Percentiles rank a stretch among this genome's conserved stretches.
Conservation (phyloP, 768 basidiomycete species). For the Leccinum aurantiacum region DNA sequence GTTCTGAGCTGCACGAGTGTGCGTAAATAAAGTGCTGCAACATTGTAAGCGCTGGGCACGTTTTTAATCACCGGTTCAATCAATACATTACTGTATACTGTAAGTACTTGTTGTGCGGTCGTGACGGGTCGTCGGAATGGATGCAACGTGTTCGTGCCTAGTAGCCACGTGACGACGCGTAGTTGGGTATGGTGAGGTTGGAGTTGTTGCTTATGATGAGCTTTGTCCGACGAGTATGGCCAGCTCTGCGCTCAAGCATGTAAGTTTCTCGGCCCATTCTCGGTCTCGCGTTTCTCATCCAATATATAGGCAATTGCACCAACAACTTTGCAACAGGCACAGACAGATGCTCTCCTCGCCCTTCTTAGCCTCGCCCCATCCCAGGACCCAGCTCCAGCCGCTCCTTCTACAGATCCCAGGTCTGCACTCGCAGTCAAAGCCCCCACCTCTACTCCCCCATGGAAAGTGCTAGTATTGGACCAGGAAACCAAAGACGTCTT, state of each 20-base stretch:
- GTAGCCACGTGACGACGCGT: slow-evolving; percentile 19
- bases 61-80: slow-evolving; percentile 1
- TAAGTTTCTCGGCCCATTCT: slow-evolving; percentile 21
- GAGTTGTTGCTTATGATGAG: neutral
- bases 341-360: slow-evolving; percentile 80
- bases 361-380: slow-evolving; percentile 77
- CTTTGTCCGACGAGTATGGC: slow-evolving; percentile 36
- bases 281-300: slow-evolving; percentile 27
- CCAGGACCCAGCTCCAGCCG: slow-evolving; percentile 37
- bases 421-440: slow-evolving; percentile 47
- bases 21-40: neutral
- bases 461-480: slow-evolving; percentile 96
- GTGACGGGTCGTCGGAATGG: neutral
- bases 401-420: slow-evolving; percentile 17
- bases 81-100: neutral
- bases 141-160: neutral
- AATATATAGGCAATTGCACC: slow-evolving; percentile 40
- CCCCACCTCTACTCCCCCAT: slow-evolving; percentile 62
- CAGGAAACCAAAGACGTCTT: slow-evolving; percentile 95
- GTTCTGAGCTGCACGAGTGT: neutral
- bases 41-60: neutral
- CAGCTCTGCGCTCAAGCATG: slow-evolving; percentile 46
- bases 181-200: neutral
- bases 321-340: slow-evolving; percentile 79
- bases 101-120: too few species aligned